phyloP scores from a whole-genome alignment of 1,284 basidiomycete species.

The Ganoderma sinense region DNA sequence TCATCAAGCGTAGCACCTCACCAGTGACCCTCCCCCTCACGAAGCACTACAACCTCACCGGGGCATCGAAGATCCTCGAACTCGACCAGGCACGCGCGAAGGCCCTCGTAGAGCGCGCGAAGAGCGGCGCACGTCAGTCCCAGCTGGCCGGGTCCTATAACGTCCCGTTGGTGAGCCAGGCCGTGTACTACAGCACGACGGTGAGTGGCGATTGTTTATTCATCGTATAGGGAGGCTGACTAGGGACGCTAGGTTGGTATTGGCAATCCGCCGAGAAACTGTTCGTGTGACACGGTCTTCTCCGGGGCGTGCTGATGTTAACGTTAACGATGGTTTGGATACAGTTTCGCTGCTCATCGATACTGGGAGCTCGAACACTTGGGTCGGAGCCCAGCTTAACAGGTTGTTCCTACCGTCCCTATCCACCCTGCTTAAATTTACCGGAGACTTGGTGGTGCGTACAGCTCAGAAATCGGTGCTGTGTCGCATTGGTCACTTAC shows the following conservation, averaged over 20 bases:
- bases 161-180: slow-evolving; percentile 30
- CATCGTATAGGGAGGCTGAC: neutral
- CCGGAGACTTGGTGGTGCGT: slow-evolving; percentile 25
- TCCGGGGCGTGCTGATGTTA: neutral
- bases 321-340: neutral
- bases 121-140: neutral
- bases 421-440: slow-evolving; percentile 49
- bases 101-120: slow-evolving; percentile 17
- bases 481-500: neutral
- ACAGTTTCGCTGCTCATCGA: slow-evolving; percentile 31
- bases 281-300: slow-evolving; percentile 23
- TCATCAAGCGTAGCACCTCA: slow-evolving; percentile 19
- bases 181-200: slow-evolving; percentile 32
- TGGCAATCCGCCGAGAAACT: slow-evolving; percentile 30
- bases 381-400: slow-evolving; percentile 58
- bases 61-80: slow-evolving; percentile 27
- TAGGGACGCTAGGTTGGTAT: slow-evolving; percentile 26
- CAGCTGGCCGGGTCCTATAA: slow-evolving; percentile 17
- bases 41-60: slow-evolving; percentile 31
- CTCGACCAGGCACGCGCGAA: slow-evolving; percentile 33
- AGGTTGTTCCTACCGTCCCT: slow-evolving; percentile 45
- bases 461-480: too few species aligned
- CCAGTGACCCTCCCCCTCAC: slow-evolving; percentile 32
- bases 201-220: slow-evolving; percentile 17
- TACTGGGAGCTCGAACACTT: slow-evolving; percentile 58